Evolutionary conservation across 345 rosid species (phyloP), one percentile per base, ranked within the genome.

Genomic region (Iberis pinnata): DNA sequence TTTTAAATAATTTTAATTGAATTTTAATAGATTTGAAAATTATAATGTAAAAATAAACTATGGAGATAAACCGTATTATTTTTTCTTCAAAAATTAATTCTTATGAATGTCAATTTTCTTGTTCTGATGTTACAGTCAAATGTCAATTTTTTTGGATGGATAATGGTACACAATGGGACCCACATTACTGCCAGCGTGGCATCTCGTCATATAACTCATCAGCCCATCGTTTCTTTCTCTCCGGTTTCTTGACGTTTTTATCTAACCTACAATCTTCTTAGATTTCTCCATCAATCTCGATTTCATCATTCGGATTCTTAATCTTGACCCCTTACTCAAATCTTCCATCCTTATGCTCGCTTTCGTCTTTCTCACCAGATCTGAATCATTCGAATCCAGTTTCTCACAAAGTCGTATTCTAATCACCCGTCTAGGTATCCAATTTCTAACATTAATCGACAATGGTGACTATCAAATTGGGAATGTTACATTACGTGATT

Each of bases 401-500:
- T 5, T 27, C 25, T 29, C 8, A 40, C 12, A 18, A 39, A 12
- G 3, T 22, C 25, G 6, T 22, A 22, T 22, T 22, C 25, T 6
- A 22, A 22, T 22, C 25, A 22, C 35, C 18, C 27, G 9, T 27
- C 9, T 42, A 20, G 55, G 26, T 32, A 13, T 40, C 27, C 31
- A 24, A 35, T 5, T 43, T 11, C 8, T 20, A 5, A 44, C 17
- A 19, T 38, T 14, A 19, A 47, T 36, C 3, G 7, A 31, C 46
- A 56, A 92, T 88, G 98, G 97, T 88, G 57, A 53, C 90, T 0
- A 78, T 78, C 48, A 92, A 78, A 77, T 49, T 88, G 10, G 98
- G 98, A 43, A 77, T 85, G 90, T 80, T 92, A 38, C 98, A 92
- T 71, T 83, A 81, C 53, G 81, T 92, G 24, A 43, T 92, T 26